Evolutionary conservation across 2,329 filamentous ascomycete genomes (phyloP).

Genomic region (Penicillium verrucosum): DNA sequence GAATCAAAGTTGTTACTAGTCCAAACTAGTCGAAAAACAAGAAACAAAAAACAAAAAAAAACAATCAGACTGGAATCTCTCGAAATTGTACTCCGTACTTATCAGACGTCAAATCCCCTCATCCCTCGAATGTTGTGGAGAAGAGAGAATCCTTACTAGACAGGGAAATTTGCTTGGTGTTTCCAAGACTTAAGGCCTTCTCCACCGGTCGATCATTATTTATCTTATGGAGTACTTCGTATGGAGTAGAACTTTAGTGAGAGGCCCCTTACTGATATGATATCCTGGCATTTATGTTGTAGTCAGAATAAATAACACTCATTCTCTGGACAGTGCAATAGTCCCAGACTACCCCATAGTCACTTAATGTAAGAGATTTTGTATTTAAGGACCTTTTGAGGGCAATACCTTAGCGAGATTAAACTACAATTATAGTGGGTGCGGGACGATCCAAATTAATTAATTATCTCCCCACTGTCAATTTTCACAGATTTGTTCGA

Average conservation of each 20-base stretch:
- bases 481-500: neutral
- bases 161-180: neutral
- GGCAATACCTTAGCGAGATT: neutral
- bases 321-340: neutral
- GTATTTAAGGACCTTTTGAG: neutral
- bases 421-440: neutral
- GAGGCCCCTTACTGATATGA: neutral
- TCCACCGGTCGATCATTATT: neutral
- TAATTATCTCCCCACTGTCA: neutral
- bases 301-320: neutral
- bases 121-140: neutral
- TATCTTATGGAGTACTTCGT: neutral
- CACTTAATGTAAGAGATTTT: neutral
- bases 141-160: neutral
- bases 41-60: too few species aligned
- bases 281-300: neutral
- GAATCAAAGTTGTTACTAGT: neutral
- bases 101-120: neutral
- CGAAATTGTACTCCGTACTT: neutral
- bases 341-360: neutral
- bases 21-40: neutral
- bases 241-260: neutral
- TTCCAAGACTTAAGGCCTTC: neutral
- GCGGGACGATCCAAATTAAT: neutral
- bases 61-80: neutral